Evolutionary conservation across 2,329 filamentous ascomycete genomes (phyloP).

Genomic region (Diplocarpon rosae): DNA sequence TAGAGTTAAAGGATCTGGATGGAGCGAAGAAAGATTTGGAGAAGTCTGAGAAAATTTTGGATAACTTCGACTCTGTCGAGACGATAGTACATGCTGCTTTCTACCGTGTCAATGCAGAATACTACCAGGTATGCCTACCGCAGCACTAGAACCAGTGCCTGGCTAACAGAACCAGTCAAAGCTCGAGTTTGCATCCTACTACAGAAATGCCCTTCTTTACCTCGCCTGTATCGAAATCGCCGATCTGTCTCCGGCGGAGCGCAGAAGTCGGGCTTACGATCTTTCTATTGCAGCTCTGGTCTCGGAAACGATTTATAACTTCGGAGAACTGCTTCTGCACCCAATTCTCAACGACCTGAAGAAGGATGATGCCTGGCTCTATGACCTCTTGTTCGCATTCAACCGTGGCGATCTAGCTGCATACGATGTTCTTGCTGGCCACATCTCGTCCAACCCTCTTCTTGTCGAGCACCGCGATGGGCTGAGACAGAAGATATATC

Average conservation of each 20-base stretch:
- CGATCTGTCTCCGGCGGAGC: conserved; percentile 62
- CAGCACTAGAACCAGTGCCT: not conserved
- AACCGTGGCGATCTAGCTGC: conserved; percentile 87
- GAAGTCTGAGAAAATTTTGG: conserved; percentile 75
- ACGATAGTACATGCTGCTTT: conserved; percentile 92
- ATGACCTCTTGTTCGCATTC: conserved; percentile 93
- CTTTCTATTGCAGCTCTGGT: conserved; percentile 86
- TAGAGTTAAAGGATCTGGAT: conserved; percentile 68
- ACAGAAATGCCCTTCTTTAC: conserved; percentile 94
- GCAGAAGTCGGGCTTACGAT: conserved; percentile 77
- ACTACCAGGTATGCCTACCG: conserved; percentile 58
- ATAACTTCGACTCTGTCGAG: conserved; percentile 89
- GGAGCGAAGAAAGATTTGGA: conserved; percentile 80
- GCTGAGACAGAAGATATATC: conserved; percentile 93
- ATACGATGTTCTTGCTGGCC: conserved; percentile 72
- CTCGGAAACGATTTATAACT: conserved; percentile 96
- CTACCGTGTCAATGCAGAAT: conserved; percentile 89
- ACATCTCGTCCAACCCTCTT: conserved; percentile 70
- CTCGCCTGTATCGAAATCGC: conserved; percentile 87
- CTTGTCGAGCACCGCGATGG: conserved; percentile 72
- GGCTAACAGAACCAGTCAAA: conserved; percentile 43
- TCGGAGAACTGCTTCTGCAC: conserved; percentile 95
- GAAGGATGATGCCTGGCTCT: conserved; percentile 74
- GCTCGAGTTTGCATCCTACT: conserved; percentile 90
- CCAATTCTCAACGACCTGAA: conserved; percentile 84